Evolutionary conservation across 257 asterid genomes (phyloP).

Genomic region (Solanum sitiens): DNA sequence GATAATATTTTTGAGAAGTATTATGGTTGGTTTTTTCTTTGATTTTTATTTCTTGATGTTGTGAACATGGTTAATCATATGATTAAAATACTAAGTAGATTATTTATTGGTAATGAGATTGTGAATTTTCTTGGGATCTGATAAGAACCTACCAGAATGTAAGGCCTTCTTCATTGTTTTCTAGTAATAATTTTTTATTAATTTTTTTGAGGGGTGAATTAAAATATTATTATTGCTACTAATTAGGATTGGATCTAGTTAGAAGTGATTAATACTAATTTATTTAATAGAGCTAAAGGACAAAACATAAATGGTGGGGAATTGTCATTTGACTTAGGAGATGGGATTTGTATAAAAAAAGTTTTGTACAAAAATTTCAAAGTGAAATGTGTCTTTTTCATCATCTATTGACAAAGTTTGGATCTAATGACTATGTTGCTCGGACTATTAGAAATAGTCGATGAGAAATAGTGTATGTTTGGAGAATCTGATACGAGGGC

Average conservation of each 20-base stretch:
- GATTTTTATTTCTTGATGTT: not conserved
- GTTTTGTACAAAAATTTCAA: slow-evolving; percentile 32
- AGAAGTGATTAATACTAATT: not conserved
- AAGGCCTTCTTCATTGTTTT: not conserved
- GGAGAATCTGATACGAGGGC: not conserved
- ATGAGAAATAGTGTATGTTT: no score
- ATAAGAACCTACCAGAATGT: slow-evolving; percentile 14
- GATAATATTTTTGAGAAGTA: not conserved
- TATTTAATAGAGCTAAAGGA: slow-evolving; percentile 16
- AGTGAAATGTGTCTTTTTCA: slow-evolving; percentile 47
- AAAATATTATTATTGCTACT: not conserved
- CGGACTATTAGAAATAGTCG: not conserved
- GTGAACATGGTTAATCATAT: not conserved
- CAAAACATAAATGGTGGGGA: slow-evolving; percentile 29
- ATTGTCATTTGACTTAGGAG: slow-evolving; percentile 42
- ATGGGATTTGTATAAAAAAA: slow-evolving; percentile 12
- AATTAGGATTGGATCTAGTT: slow-evolving; percentile 30
- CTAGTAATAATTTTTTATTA: not conserved
- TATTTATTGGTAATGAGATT: not conserved
- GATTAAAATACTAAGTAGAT: not conserved
- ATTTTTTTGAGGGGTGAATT: not conserved
- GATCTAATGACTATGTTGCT: slow-evolving; percentile 10
- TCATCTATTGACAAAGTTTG: slow-evolving; percentile 39
- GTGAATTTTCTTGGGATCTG: slow-evolving; percentile 20
- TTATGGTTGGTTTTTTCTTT: not conserved